Evolutionary conservation across 108 stramenopile genomes (phyloP).

Genomic region (Nitzschia sp.): DNA sequence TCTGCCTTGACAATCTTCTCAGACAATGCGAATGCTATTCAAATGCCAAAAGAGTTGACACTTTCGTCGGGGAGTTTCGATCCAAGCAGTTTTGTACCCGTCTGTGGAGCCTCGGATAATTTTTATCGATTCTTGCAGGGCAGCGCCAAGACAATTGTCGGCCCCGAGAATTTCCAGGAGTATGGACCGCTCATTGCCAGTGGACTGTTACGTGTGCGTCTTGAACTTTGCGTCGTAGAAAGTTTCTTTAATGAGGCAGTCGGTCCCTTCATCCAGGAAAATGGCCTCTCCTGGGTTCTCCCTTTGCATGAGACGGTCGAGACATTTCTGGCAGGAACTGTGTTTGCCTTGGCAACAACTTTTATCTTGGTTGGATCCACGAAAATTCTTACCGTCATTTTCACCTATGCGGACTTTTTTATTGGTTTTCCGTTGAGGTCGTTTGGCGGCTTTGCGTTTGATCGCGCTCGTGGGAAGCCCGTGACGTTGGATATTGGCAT

Average conservation of each 20-base stretch:
- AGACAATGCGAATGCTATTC: conserved; percentile 13
- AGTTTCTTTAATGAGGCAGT: conserved; percentile 92
- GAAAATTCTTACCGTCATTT: conserved; percentile 85
- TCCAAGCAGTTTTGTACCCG: conserved; percentile 81
- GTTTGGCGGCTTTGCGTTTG: conserved; percentile 85
- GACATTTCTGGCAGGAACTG: conserved; percentile 90
- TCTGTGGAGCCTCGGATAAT: conserved; percentile 83
- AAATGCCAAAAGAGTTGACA: conserved; percentile 26
- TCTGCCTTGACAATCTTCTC: conserved; percentile 4
- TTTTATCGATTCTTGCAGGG: conserved; percentile 84
- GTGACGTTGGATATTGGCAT: conserved; percentile 87
- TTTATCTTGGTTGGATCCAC: conserved; percentile 93
- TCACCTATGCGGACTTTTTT: conserved; percentile 83
- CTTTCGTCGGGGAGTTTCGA: conserved; percentile 49
- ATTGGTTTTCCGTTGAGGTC: conserved; percentile 62
- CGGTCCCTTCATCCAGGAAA: conserved; percentile 86
- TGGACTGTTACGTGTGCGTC: conserved; percentile 83
- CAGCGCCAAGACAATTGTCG: conserved; percentile 73
- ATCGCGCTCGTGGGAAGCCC: conserved; percentile 83
- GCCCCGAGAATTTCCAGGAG: conserved; percentile 81
- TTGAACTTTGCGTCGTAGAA: conserved; percentile 93
- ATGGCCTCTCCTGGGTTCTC: conserved; percentile 87
- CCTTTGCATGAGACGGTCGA: conserved; percentile 91
- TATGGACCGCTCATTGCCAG: conserved; percentile 92
- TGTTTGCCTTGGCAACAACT: conserved; percentile 89